Base-by-base conservation (phyloP, 768 basidiomycete genomes). In the Amanita molliuscula region DNA sequence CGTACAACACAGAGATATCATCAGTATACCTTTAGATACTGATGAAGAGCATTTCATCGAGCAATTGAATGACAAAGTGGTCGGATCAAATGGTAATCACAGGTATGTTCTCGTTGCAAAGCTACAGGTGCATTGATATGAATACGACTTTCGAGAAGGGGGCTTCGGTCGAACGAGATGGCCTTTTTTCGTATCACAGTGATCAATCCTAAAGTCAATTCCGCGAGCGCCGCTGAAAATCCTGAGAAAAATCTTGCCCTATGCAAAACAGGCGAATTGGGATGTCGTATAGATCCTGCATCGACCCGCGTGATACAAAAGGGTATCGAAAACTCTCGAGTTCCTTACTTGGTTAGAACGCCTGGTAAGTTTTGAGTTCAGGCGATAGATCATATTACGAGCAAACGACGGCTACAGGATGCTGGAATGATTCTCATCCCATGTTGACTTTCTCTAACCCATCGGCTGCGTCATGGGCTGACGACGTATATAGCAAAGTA, bases 101-200 rank as follows among this genome's bases (percentile, higher is more conserved):
- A 53, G 54, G 68, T 70, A 43, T 57, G 58, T 53, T n/a, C 29
- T 48, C 5, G 25, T 31, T 36, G 6, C 10, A 15, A 26, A 9
- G 47, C 53, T 52, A 26, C 36, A 46, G 31, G 9, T 47, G 50
- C 42, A 25, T 26, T 48, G 29, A 52, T 26, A 31, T 29, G 41
- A 40, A 11, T 26, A 4, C 31, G 56, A 58, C 23, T 53, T 53
- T 58, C 54, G 13, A 53, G 46, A 35, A 56, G 53, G 44, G 57
- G 56, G 8, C 43, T 53, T 15, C 66, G 64, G 18, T 36, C 65
- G 56, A 61, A 81, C 57, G 67, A 79, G 56, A 58, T 79, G 2
- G 81, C 85, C 0, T 89, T 78, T 59, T 97, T 97, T 63, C 68
- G 80, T 50, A 72, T 97, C 44, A 87, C 88, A 11, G 78, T 84